Evolutionary conservation across 2,329 filamentous ascomycete species (phyloP).

Genomic region (Xylariaceae sp.): DNA sequence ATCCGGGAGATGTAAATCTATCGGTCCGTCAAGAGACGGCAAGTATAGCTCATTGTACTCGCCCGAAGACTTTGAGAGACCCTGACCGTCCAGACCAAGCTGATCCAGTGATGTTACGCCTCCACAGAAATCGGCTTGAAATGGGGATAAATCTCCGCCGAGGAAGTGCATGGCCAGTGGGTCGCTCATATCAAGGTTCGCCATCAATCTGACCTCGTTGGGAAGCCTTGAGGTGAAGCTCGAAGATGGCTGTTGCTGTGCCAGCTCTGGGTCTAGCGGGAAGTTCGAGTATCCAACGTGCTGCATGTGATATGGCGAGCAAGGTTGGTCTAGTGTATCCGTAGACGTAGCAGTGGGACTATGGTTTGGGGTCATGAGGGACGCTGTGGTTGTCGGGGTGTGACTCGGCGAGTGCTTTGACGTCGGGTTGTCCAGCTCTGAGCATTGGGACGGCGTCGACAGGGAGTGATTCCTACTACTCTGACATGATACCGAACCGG

Average conservation of each 20-base stretch:
- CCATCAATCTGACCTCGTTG: slow-evolving; percentile 39
- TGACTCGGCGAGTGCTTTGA: slow-evolving; percentile 14
- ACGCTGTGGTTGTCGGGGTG: slow-evolving; percentile 9
- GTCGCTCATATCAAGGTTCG: slow-evolving; percentile 31
- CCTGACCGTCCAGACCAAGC: neutral
- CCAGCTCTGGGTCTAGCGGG: slow-evolving; percentile 26
- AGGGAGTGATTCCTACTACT: slow-evolving; percentile 14
- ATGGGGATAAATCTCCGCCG: slow-evolving; percentile 21
- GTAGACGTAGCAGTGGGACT: slow-evolving; percentile 24
- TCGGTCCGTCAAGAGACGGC: slow-evolving; percentile 16
- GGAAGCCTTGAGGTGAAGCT: slow-evolving; percentile 40
- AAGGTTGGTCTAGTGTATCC: slow-evolving; percentile 20
- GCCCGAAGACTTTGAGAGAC: neutral
- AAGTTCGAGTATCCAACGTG: slow-evolving; percentile 21
- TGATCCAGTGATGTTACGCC: slow-evolving; percentile 3
- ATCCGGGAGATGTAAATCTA: slow-evolving; percentile 12
- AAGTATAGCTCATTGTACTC: slow-evolving; percentile 12
- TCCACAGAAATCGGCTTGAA: slow-evolving; percentile 20
- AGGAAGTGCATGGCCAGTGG: slow-evolving; percentile 29
- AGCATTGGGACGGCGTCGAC: slow-evolving; percentile 19
- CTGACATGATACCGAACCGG: slow-evolving; percentile 17
- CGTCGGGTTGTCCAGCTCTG: slow-evolving; percentile 12
- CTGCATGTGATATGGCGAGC: slow-evolving; percentile 27
- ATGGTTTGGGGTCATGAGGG: slow-evolving; percentile 25
- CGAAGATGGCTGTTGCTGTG: slow-evolving; percentile 28